Percentiles rank a stretch among this genome's conserved stretches.
These are phyloP conservation scores for Candida chilensis DNA, from an alignment of 805 yeast species.

Conservation along the genomic window DNA sequence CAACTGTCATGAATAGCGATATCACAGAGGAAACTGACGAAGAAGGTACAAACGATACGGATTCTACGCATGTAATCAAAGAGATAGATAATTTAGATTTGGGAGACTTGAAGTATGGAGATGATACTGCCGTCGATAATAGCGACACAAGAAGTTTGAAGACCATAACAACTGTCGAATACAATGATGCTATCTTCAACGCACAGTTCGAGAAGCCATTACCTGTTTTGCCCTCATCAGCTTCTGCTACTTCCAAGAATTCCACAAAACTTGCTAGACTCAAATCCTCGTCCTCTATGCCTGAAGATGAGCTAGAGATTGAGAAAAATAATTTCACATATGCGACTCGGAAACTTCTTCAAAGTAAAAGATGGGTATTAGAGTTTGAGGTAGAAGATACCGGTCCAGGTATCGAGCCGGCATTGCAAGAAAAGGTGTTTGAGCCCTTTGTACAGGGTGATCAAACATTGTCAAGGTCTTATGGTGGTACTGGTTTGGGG, in stretches of 20 bases:
- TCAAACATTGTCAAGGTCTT: slow-evolving; percentile 81
- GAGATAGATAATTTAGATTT: no score
- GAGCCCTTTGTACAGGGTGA: slow-evolving; percentile 98
- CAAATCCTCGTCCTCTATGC: no score
- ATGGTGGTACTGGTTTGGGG: slow-evolving; percentile 96
- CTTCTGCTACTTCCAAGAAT: no score
- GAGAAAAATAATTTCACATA: slow-evolving; percentile 4
- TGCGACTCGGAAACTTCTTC: no score
- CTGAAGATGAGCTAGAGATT: slow-evolving; percentile 4
- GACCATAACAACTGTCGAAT: slow-evolving; percentile 16
- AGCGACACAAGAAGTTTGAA: slow-evolving; percentile 10
- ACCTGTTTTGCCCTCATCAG: slow-evolving; percentile 3
- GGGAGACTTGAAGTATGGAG: no score
- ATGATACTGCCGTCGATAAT: no score
- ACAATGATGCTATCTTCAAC: slow-evolving; percentile 31
- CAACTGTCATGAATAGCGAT: slow-evolving; percentile 4
- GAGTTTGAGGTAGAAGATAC: slow-evolving; percentile 78
- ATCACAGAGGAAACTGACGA: slow-evolving; percentile 3
- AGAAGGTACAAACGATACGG: no score
- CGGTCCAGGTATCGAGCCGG: slow-evolving; percentile 89
- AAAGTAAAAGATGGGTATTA: no score
- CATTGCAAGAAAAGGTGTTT: slow-evolving; percentile 74
- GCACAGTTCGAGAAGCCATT: slow-evolving; percentile 21
- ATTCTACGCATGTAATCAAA: no score
- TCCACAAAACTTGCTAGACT: no score